These are phyloP conservation scores for Populus trichocarpa DNA, from an alignment of 441 rosid species.

Conservation along the genomic window DNA sequence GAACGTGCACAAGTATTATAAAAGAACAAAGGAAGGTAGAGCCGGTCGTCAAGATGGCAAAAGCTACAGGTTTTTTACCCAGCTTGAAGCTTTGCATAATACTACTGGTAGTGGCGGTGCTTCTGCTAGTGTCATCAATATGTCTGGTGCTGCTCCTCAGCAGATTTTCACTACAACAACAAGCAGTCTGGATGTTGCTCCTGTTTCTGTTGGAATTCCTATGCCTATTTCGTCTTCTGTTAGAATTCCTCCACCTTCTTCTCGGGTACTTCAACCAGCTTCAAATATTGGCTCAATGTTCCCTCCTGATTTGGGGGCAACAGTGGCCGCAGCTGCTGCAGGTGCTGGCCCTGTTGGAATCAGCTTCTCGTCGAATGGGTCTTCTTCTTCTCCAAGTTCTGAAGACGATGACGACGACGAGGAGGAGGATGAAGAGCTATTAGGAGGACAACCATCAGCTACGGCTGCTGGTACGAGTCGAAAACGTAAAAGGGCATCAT, in stretches of 20 bases:
- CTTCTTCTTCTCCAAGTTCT: slow-evolving; percentile 52
- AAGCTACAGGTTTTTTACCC: slow-evolving; percentile 63
- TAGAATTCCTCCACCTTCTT: slow-evolving; percentile 27
- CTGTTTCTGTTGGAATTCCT: slow-evolving; percentile 60
- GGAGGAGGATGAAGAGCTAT: slow-evolving; percentile 19
- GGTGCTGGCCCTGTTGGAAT: slow-evolving; percentile 19
- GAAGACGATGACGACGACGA: slow-evolving; percentile 31
- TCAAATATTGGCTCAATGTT: slow-evolving; percentile 13
- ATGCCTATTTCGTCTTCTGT: slow-evolving; percentile 11
- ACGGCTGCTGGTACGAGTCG: slow-evolving; percentile 45
- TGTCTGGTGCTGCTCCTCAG: slow-evolving; percentile 10
- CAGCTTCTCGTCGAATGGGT: slow-evolving; percentile 56
- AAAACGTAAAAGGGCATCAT: slow-evolving; percentile 54
- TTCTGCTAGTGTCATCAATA: slow-evolving; percentile 4
- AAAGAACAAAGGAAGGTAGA: slow-evolving; percentile 65
- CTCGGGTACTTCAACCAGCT: not conserved
- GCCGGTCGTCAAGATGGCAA: slow-evolving; percentile 75
- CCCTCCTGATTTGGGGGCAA: slow-evolving; percentile 9
- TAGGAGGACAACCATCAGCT: slow-evolving; percentile 15
- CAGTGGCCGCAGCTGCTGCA: slow-evolving; percentile 19
- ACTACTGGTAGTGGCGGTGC: not conserved
- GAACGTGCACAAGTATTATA: slow-evolving; percentile 74
- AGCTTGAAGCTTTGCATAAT: slow-evolving; percentile 57
- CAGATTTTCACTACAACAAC: not conserved
- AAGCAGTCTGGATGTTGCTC: slow-evolving; percentile 41